phyloP scores from a whole-genome alignment of 345 rosid genomes.

The Hirschfeldia incana region DNA sequence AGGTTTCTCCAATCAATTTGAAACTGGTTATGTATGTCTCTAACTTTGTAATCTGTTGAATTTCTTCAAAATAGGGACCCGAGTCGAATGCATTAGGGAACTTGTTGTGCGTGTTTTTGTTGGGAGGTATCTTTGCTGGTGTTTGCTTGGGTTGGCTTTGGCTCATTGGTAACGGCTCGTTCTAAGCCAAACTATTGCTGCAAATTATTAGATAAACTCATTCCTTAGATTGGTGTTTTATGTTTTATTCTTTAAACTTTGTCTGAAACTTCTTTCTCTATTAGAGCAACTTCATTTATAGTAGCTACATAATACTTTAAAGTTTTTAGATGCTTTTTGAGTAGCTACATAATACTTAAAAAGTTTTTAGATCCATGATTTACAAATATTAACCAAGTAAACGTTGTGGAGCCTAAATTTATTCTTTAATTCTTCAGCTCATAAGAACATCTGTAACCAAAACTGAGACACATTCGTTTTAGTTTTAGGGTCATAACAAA shows the following conservation, averaged over 20 bases:
- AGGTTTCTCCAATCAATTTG: not conserved
- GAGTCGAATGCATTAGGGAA: slow-evolving; percentile 39
- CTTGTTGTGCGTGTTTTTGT: slow-evolving; percentile 31
- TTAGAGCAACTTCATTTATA: not conserved
- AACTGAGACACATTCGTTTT: not conserved
- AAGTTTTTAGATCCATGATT: not conserved
- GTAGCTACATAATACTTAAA: not conserved
- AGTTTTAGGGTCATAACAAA: not conserved
- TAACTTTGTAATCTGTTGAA: not conserved
- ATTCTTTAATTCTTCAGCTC: not conserved
- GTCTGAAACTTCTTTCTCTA: not conserved
- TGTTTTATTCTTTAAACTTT: not conserved
- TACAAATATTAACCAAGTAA: not conserved
- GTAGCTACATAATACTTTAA: too few species aligned
- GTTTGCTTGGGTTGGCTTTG: slow-evolving; percentile 43
- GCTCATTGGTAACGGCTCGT: slow-evolving; percentile 48
- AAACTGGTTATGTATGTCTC: not conserved
- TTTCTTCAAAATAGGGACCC: slow-evolving; percentile 31
- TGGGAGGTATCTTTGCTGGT: slow-evolving; percentile 41
- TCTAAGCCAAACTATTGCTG: not conserved
- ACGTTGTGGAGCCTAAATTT: not conserved
- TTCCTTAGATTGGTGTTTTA: not conserved
- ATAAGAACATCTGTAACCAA: not conserved
- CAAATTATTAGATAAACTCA: not conserved
- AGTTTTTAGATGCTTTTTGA: not conserved